These are phyloP conservation scores for Fusarium bulbicola DNA, from an alignment of 2,329 filamentous ascomycete genomes.

Conservation along the genomic window DNA sequence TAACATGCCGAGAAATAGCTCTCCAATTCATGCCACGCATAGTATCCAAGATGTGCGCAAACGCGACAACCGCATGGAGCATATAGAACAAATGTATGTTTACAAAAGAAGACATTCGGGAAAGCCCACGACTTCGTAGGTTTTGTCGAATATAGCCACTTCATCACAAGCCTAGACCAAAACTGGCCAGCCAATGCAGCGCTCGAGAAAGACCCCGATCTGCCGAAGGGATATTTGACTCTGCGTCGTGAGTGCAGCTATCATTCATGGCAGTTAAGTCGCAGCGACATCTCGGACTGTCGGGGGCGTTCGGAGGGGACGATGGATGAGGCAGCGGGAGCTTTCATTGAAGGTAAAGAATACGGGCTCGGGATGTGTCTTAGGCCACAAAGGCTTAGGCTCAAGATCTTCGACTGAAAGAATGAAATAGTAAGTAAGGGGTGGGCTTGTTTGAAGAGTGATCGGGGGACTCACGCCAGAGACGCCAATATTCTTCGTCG, in stretches of 20 bases:
- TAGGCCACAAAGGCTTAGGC: background rate
- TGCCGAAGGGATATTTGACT: too few species aligned
- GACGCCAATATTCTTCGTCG: background rate
- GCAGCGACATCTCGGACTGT: background rate
- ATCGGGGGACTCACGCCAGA: background rate
- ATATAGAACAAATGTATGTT: too few species aligned
- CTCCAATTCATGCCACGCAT: background rate
- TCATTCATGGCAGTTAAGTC: fast-evolving
- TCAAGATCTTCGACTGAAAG: background rate
- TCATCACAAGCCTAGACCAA: background rate
- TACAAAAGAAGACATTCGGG: too few species aligned
- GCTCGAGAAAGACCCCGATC: background rate
- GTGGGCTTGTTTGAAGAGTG: background rate
- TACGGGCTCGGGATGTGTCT: background rate
- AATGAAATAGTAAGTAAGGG: fast-evolving
- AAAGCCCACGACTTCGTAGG: fast-evolving
- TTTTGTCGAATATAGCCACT: background rate
- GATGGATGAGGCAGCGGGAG: background rate
- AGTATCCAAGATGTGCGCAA: background rate
- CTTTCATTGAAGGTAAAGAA: background rate
- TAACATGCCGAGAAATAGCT: background rate
- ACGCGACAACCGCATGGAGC: fast-evolving
- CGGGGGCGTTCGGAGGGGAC: background rate
- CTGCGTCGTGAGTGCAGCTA: fast-evolving
- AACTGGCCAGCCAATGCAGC: background rate